These are phyloP conservation scores for Mycena citricolor DNA, from an alignment of 1,284 basidiomycete genomes.

Conservation along the genomic window DNA sequence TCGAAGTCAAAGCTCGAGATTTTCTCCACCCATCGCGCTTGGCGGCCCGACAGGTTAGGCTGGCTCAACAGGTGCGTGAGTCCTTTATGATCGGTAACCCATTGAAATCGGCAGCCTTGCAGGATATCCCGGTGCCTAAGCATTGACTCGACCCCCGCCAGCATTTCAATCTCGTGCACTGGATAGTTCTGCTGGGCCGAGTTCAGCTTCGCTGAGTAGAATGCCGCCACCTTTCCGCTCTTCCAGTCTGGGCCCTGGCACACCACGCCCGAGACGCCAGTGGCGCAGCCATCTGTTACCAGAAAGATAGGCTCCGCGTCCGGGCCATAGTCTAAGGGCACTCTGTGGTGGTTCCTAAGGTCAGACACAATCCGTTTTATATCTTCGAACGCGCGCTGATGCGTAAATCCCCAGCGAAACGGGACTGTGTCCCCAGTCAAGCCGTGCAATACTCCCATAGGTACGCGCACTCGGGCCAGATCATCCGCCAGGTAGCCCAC, in stretches of 20 bases:
- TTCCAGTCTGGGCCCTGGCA: conserved; percentile 15
- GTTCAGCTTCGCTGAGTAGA: conserved; percentile 33
- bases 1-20: conserved; percentile 24
- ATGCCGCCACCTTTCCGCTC: conserved; percentile 23
- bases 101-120: conserved; percentile 26
- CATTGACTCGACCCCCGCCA: conserved; percentile 30
- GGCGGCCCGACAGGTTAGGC: conserved; percentile 26
- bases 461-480: conserved; percentile 14
- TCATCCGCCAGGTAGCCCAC: conserved; percentile 24
- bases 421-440: conserved; percentile 14
- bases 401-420: conserved; percentile 26
- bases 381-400: conserved; percentile 28
- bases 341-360: conserved; percentile 19
- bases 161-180: conserved; percentile 30
- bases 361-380: conserved; percentile 22
- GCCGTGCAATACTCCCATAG: conserved; percentile 24
- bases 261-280: conserved; percentile 14
- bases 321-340: conserved; percentile 23
- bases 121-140: conserved; percentile 26
- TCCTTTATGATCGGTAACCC: conserved; percentile 33
- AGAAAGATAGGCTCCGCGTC: conserved; percentile 22
- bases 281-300: conserved; percentile 24
- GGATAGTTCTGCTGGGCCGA: conserved; percentile 35
- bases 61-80: conserved; percentile 29
- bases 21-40: conserved; percentile 33